Evolutionary conservation across 805 yeast genomes (phyloP).

Genomic region (Saturnispora bothae): DNA sequence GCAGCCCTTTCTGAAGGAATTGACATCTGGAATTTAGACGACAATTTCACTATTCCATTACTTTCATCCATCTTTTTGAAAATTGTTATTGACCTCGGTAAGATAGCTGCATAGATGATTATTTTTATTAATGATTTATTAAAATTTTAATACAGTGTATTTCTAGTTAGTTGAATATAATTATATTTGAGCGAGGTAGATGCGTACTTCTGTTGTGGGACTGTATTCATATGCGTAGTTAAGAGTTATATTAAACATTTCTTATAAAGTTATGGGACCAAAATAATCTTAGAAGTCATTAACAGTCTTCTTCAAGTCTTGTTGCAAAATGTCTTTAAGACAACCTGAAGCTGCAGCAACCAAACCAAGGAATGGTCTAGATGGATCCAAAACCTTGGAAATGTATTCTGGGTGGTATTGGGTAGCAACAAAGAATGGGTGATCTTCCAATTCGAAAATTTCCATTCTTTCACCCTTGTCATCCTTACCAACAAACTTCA

Average conservation of each 20-base stretch:
- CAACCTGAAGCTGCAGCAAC: constrained; percentile 90
- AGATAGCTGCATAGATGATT: constrained; percentile 3
- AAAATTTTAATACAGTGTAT: background rate
- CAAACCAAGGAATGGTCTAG: constrained; percentile 91
- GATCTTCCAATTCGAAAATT: constrained; percentile 73
- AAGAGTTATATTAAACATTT: too few relatives aligned
- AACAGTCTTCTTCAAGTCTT: constrained; percentile 23
- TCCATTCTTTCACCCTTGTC: constrained; percentile 90
- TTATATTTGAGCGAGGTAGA: background rate
- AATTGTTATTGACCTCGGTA: constrained; percentile 15
- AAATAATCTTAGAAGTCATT: constrained; percentile 26
- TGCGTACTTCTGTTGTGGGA: background rate
- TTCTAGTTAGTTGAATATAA: too few relatives aligned
- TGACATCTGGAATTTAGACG: constrained; percentile 70
- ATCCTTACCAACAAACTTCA: constrained; percentile 88
- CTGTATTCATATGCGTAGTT: constrained; percentile 1
- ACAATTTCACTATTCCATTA: constrained; percentile 90
- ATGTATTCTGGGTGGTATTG: constrained; percentile 98
- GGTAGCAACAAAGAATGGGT: constrained; percentile 87
- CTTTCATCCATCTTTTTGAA: constrained; percentile 58
- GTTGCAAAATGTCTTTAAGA: constrained; percentile 52
- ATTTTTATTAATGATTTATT: background rate
- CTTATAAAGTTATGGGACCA: too few relatives aligned
- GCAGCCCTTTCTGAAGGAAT: constrained; percentile 85
- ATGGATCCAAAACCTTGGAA: constrained; percentile 93